phyloP scores from a whole-genome alignment of 305 asterid genomes.

The Fraxinus sp. region DNA sequence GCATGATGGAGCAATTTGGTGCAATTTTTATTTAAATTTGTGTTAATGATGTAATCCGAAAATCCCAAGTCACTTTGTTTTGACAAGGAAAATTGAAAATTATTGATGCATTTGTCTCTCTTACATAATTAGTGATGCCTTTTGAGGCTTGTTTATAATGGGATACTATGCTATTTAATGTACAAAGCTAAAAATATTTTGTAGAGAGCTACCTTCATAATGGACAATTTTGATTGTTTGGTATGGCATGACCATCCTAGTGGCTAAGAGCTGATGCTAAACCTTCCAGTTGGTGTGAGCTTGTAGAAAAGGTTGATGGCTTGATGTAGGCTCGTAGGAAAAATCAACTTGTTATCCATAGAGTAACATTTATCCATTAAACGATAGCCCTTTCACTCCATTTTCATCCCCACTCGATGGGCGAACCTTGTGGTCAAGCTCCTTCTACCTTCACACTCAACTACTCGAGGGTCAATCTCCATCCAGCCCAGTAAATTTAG shows the following conservation, averaged over 20 bases:
- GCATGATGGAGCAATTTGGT: not conserved
- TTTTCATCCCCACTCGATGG: not conserved
- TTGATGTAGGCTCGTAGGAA: not conserved
- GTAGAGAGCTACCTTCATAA: not conserved
- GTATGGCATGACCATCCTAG: not conserved
- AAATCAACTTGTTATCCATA: not conserved
- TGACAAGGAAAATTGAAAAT: not conserved
- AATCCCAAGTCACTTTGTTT: not conserved
- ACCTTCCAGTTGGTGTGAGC: not conserved
- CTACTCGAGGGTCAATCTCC: not conserved
- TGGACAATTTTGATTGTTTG: not conserved
- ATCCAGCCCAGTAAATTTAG: not conserved
- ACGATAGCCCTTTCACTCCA: not conserved
- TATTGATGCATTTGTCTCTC: not conserved
- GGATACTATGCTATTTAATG: not conserved
- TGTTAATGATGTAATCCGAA: not conserved
- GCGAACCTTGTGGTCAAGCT: not conserved
- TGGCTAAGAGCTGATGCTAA: not conserved
- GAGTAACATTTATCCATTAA: too few species aligned
- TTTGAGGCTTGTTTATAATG: not conserved
- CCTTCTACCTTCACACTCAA: not conserved
- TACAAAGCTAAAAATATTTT: not conserved
- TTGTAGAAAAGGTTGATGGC: not conserved
- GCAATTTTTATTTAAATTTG: conserved; percentile 12
- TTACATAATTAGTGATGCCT: not conserved